A percentile compares a stretch with the other conserved stretches of the same genome.
Conservation (phyloP, 2,329 filamentous ascomycete species). For the Diaporthe sp. region DNA sequence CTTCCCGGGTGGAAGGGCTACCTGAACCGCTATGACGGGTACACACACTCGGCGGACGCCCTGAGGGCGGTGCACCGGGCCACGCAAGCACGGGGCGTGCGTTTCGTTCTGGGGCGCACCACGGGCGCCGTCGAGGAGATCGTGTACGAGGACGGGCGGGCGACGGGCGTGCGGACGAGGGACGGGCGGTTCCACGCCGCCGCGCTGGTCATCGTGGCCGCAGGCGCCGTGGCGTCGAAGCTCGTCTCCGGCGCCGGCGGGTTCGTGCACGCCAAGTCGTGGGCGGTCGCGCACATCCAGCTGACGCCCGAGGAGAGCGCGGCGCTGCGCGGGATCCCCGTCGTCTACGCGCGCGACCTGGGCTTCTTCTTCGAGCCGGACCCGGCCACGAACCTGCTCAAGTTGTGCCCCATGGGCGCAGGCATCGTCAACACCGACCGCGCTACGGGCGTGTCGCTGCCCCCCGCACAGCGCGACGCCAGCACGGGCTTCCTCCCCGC, state of each 20-base stretch:
- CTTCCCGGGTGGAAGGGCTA: slow-evolving; percentile 70
- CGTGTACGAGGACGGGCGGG: slow-evolving; percentile 49
- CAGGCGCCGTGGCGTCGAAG: slow-evolving; percentile 62
- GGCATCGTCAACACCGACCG: slow-evolving; percentile 64
- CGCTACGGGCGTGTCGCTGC: slow-evolving; percentile 56
- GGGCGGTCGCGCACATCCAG: slow-evolving; percentile 71
- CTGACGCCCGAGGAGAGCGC: slow-evolving; percentile 68
- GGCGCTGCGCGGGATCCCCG: slow-evolving; percentile 68
- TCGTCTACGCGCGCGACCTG: slow-evolving; percentile 72
- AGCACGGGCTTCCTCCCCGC: slow-evolving; percentile 64
- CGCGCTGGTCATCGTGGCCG: slow-evolving; percentile 62
- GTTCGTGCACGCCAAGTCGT: slow-evolving; percentile 68
- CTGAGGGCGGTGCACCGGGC: slow-evolving; percentile 61
- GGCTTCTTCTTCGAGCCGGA: slow-evolving; percentile 78
- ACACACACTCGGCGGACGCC: slow-evolving; percentile 68
- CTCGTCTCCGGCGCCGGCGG: slow-evolving; percentile 63
- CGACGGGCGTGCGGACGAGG: slow-evolving; percentile 48
- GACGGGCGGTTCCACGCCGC: slow-evolving; percentile 47
- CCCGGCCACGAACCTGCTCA: slow-evolving; percentile 67
- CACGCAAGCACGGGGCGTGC: slow-evolving; percentile 43
- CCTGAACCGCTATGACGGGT: slow-evolving; percentile 69
- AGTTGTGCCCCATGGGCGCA: slow-evolving; percentile 71
- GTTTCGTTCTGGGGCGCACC: slow-evolving; percentile 19
- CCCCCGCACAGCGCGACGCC: slow-evolving; percentile 41
- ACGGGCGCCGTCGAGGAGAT: slow-evolving; percentile 53